Conservation (phyloP, 129 eudicot genomes). For the Oenanthe sinensis region DNA sequence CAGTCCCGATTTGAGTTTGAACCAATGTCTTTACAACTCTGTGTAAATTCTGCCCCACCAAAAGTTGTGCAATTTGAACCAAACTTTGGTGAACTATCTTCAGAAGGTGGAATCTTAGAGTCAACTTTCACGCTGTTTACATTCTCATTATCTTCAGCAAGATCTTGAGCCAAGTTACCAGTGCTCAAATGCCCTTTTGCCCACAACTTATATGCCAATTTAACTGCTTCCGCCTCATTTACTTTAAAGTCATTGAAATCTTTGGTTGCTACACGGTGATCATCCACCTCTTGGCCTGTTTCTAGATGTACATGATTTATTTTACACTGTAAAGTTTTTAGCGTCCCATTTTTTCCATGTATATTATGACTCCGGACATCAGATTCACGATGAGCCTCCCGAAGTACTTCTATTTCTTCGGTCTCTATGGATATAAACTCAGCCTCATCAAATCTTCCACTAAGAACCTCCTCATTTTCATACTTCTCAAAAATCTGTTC, state of each 20-base stretch:
- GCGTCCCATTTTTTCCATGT: conserved; percentile 14
- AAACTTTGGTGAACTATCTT: conserved; percentile 14
- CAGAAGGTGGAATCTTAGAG: conserved; percentile 18
- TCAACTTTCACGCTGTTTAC: conserved; percentile 18
- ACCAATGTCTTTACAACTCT: conserved; percentile 30
- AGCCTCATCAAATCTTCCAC: conserved; percentile 9
- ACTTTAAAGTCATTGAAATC: conserved; percentile 17
- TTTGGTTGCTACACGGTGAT: conserved; percentile 14
- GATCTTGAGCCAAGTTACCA: conserved; percentile 14
- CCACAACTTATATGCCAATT: conserved; percentile 5
- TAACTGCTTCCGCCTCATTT: conserved; percentile 24
- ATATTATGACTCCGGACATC: conserved; percentile 14
- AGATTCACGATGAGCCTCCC: conserved; percentile 20
- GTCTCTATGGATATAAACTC: background rate
- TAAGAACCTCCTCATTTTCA: conserved; percentile 10
- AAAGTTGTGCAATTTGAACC: conserved; percentile 19
- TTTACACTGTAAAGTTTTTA: conserved; percentile 24
- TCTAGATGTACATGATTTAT: conserved; percentile 18
- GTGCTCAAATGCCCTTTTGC: conserved; percentile 25
- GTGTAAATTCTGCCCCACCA: conserved; percentile 22
- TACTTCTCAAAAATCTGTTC: conserved; percentile 10
- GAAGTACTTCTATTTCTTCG: conserved; percentile 12
- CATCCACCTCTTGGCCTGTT: conserved; percentile 28
- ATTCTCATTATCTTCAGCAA: conserved; percentile 22
- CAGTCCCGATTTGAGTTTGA: conserved; percentile 25